These are phyloP conservation scores for Dendrobium officinale DNA, from an alignment of 106 monocot genomes.

Conservation along the genomic window DNA sequence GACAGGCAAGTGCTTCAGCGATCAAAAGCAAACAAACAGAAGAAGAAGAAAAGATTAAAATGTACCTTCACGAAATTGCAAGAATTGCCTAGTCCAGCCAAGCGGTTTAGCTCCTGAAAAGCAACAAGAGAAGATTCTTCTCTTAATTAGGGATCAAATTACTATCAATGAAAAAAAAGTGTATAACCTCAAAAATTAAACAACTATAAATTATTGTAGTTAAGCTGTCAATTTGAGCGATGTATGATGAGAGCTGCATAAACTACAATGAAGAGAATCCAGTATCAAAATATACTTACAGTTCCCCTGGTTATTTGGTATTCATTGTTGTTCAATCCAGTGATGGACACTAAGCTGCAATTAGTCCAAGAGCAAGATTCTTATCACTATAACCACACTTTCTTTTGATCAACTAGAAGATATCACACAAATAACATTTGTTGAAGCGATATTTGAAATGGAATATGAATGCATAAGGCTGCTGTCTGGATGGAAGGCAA, in stretches of 20 bases:
- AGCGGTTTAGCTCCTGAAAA: constrained; percentile 65
- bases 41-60: not conserved
- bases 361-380: not conserved
- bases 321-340: constrained; percentile 93
- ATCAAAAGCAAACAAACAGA: not conserved
- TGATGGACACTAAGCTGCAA: constrained; percentile 75
- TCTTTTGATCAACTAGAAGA: not conserved
- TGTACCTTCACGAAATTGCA: constrained; percentile 88
- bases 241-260: not conserved
- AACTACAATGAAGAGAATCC: not conserved
- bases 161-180: not conserved
- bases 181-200: no score
- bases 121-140: not conserved
- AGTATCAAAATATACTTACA: constrained; percentile 25
- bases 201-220: not conserved
- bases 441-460: not conserved
- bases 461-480: no score
- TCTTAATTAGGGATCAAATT: not conserved
- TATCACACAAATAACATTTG: not conserved
- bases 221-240: not conserved
- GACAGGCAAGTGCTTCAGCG: not conserved
- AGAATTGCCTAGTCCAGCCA: constrained; percentile 42
- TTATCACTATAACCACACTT: not conserved
- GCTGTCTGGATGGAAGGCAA: no score
- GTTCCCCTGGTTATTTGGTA: constrained; percentile 88